These are phyloP conservation scores for Jamesozyma rosinii DNA, from an alignment of 805 yeast genomes.

Conservation along the genomic window DNA sequence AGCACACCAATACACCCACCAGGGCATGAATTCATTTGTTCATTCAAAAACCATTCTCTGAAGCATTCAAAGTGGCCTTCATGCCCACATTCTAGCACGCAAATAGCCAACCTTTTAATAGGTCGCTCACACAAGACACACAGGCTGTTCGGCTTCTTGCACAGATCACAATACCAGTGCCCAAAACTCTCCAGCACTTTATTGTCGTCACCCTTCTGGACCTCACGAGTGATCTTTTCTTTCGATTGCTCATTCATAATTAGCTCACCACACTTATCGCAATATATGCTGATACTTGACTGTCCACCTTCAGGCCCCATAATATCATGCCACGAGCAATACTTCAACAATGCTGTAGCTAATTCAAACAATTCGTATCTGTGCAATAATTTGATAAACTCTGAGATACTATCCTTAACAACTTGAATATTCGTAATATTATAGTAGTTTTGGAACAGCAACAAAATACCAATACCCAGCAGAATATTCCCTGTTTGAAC, in stretches of 20 bases:
- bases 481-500: slow-evolving; percentile 27
- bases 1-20: slow-evolving; percentile 42
- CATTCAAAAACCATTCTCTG: slow-evolving; percentile 63
- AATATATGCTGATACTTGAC: slow-evolving; percentile 44
- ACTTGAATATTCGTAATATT: slow-evolving; percentile 19
- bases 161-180: slow-evolving; percentile 77
- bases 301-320: slow-evolving; percentile 21
- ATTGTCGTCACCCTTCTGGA: slow-evolving; percentile 22
- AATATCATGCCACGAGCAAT: slow-evolving; percentile 29
- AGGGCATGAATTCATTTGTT: slow-evolving; percentile 65
- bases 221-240: slow-evolving; percentile 24
- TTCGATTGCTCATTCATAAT: slow-evolving; percentile 51
- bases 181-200: slow-evolving; percentile 41
- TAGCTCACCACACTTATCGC: slow-evolving; percentile 52
- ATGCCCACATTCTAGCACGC: slow-evolving; percentile 70
- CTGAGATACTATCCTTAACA: slow-evolving; percentile 25
- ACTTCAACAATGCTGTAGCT: slow-evolving; percentile 28
- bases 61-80: slow-evolving; percentile 77
- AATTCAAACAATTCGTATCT: slow-evolving; percentile 29
- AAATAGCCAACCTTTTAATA: slow-evolving; percentile 58
- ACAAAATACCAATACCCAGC: slow-evolving; percentile 21
- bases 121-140: slow-evolving; percentile 76
- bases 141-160: slow-evolving; percentile 50
- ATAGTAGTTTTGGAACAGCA: slow-evolving; percentile 27
- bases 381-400: slow-evolving; percentile 26